These are phyloP conservation scores for Sphaerulina musiva DNA, from an alignment of 2,329 filamentous ascomycete species.

Conservation along the genomic window DNA sequence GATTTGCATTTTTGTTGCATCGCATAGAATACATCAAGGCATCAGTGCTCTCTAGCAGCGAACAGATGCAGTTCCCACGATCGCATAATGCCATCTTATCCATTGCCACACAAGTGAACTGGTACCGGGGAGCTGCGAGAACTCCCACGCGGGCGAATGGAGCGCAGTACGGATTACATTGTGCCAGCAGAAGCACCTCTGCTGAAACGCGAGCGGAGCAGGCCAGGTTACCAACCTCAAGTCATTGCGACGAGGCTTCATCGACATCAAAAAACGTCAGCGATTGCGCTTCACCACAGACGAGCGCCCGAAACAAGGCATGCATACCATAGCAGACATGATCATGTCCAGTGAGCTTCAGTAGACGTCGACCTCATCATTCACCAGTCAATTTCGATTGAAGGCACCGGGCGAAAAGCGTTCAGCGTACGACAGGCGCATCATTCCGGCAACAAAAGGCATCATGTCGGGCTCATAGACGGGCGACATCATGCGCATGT, in stretches of 20 bases:
- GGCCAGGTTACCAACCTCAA: neutral
- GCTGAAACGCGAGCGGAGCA: neutral
- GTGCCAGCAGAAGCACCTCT: neutral
- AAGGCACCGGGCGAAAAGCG: conserved; percentile 8
- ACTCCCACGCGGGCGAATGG: neutral
- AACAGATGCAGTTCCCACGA: neutral
- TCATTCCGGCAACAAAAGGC: conserved; percentile 8
- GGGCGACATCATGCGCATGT: conserved; percentile 13
- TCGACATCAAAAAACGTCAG: neutral
- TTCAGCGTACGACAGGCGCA: conserved; percentile 10
- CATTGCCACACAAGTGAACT: neutral
- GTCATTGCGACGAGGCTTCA: conserved; percentile 1
- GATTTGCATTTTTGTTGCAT: neutral
- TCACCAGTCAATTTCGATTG: conserved; percentile 7
- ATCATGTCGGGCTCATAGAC: conserved; percentile 12
- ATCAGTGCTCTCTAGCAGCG: no score
- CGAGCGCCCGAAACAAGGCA: conserved; percentile 3
- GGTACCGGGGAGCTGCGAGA: neutral
- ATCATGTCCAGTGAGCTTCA: conserved; percentile 5
- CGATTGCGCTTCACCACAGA: conserved; percentile 2
- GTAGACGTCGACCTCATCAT: conserved; percentile 1
- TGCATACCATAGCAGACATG: conserved; percentile 3
- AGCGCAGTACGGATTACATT: neutral
- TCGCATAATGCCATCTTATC: neutral
- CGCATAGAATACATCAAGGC: neutral